Conservation (phyloP, 2,329 filamentous ascomycete genomes). For the Chrysoporthe puriensis region DNA sequence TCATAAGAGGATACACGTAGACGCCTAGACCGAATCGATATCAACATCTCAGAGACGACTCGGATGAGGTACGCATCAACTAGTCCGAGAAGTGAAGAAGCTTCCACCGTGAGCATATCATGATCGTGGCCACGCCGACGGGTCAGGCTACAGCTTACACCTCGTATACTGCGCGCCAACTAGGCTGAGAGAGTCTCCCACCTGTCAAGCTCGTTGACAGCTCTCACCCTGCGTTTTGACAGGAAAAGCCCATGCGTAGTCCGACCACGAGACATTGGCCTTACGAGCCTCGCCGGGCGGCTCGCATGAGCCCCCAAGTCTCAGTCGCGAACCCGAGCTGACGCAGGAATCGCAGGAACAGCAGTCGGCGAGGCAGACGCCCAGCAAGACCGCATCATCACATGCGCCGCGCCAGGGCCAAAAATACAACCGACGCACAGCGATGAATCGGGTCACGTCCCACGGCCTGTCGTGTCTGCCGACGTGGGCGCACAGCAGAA, state of each 20-base stretch:
- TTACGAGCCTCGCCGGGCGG: neutral
- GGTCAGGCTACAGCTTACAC: neutral
- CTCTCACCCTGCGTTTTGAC: neutral
- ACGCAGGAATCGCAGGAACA: neutral
- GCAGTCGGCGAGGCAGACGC: too few species aligned
- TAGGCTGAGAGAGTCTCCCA: too few species aligned
- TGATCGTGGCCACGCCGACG: neutral
- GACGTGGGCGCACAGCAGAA: neutral
- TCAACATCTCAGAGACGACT: neutral
- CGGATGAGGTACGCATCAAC: neutral
- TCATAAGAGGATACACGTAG: neutral
- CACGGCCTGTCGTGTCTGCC: slow-evolving; percentile 5
- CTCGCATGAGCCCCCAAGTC: neutral
- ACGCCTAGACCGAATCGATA: neutral
- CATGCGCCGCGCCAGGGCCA: neutral
- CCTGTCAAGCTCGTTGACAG: neutral
- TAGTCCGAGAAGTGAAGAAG: neutral
- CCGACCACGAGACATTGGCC: neutral
- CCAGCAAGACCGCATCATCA: neutral
- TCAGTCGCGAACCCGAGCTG: neutral
- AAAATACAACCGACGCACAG: neutral
- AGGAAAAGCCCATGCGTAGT: neutral
- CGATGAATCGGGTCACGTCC: slow-evolving; percentile 6
- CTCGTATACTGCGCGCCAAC: too few species aligned
- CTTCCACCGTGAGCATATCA: neutral